These are phyloP conservation scores for Fraxinus ornus DNA, from an alignment of 305 asterid genomes.

Conservation along the genomic window DNA sequence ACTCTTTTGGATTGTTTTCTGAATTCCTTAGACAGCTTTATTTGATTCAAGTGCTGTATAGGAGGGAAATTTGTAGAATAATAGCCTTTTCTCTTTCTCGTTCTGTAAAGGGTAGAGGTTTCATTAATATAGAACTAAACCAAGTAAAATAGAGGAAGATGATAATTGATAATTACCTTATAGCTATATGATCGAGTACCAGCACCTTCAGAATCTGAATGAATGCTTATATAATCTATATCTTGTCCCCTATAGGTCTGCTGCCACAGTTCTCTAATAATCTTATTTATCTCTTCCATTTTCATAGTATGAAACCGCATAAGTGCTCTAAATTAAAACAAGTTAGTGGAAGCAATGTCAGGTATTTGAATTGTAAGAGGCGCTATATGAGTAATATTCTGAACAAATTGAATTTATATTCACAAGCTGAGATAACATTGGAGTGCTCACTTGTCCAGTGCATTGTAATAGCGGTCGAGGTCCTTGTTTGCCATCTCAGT, in stretches of 20 bases:
- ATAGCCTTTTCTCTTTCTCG: background rate
- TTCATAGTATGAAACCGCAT: constrained; percentile 98
- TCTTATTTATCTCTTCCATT: constrained; percentile 99
- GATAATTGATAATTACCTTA: constrained; percentile 46
- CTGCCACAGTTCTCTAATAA: constrained; percentile 96
- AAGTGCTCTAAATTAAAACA: constrained; percentile 63
- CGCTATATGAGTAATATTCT: background rate
- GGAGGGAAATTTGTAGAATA: constrained; percentile 10
- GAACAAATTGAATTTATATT: background rate
- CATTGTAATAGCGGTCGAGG: constrained; percentile 88
- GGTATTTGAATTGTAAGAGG: background rate
- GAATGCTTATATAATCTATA: constrained; percentile 92
- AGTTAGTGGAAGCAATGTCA: constrained; percentile 23
- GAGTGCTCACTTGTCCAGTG: constrained; percentile 91
- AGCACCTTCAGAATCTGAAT: constrained; percentile 90
- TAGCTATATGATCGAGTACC: constrained; percentile 99
- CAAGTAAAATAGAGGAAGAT: constrained; percentile 16
- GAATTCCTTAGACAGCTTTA: background rate
- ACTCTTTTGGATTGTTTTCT: background rate
- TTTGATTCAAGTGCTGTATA: constrained; percentile 6
- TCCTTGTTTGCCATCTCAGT: constrained; percentile 99
- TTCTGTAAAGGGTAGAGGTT: constrained; percentile 12
- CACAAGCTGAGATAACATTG: background rate
- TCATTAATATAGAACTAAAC: constrained; percentile 1
- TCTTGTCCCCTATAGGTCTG: constrained; percentile 99